phyloP scores from a whole-genome alignment of 495 filamentous ascomycete genomes.

The Bathelium albidoporum region DNA sequence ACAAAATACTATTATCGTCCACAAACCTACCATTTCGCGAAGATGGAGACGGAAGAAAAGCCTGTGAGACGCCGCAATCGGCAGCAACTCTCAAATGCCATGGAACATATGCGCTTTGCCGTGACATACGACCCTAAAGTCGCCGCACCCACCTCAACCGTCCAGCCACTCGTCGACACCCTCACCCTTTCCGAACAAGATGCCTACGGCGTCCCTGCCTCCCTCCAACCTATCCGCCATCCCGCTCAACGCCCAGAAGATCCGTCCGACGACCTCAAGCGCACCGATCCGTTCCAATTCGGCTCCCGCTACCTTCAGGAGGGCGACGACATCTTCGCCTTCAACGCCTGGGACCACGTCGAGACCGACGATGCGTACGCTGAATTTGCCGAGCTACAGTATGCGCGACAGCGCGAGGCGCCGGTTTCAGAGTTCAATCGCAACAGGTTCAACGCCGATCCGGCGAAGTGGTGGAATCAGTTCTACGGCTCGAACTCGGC shows the following conservation, averaged over 20 bases:
- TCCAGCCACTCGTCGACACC: slow-evolving; percentile 7
- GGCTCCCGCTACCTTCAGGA: slow-evolving; percentile 76
- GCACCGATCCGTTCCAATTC: slow-evolving; percentile 87
- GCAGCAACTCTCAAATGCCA: slow-evolving; percentile 32
- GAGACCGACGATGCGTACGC: slow-evolving; percentile 74
- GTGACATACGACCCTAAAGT: slow-evolving; percentile 23
- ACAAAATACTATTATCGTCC: not conserved
- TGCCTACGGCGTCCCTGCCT: slow-evolving; percentile 39
- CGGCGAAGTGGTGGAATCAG: slow-evolving; percentile 89
- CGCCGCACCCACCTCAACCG: slow-evolving; percentile 10
- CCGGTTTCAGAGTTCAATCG: slow-evolving; percentile 85
- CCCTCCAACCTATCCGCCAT: slow-evolving; percentile 30
- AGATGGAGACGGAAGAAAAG: not conserved
- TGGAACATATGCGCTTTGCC: slow-evolving; percentile 35
- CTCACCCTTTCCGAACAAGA: slow-evolving; percentile 13
- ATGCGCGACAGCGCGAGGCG: slow-evolving; percentile 64
- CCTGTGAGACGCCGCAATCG: not conserved
- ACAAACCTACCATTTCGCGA: too few species aligned
- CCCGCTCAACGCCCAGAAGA: slow-evolving; percentile 42
- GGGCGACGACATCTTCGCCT: slow-evolving; percentile 79
- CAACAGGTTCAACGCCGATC: slow-evolving; percentile 72
- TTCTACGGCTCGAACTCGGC: slow-evolving; percentile 93
- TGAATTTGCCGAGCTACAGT: slow-evolving; percentile 71
- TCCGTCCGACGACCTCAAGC: slow-evolving; percentile 58
- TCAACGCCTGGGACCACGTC: slow-evolving; percentile 99